Evolutionary conservation across 1,139 yeast genomes (phyloP), one percentile per base, ranked within the genome.

Genomic region (Blastobotrys ciferrii): DNA sequence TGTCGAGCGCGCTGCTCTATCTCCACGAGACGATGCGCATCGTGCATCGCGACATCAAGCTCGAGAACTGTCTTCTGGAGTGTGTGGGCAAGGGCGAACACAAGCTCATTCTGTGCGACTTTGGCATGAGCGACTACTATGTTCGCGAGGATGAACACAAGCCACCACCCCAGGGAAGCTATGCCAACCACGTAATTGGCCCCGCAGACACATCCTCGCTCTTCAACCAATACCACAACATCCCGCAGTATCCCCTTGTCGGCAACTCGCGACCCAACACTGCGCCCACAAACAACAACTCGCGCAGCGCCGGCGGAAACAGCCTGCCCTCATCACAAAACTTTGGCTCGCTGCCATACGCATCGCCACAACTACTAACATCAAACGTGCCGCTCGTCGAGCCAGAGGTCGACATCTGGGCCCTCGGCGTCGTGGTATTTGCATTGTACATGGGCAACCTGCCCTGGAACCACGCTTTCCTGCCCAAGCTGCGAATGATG

Each of bases 291-390:
- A 4, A 18, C 35, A 35, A 12, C 23, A n/a, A 32, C 19, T 3
- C 14, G 45, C 25, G 37, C 41, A 41, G 28, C 45, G 33, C 11
- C 30, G 30, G 37, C 30, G 37, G 30, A 18, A 30, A 14, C 28
- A 36, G 3, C 32, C 43, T 7, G 38, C 36, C 33, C 18, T 30
- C 44, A n/a, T 48, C 60, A 25, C 53, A 60, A 23, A 57, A 70
- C 61, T 86, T 88, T 50, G 98, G 98, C 0, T 88, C 96, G 1
- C 72, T 91, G 35, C 97, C 97, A 0, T 91, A 88, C 63, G 96
- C 96, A 0, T 78, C 96, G 0, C 98, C 98, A 0, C 96, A 91
- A 62, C 71, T 88, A 31, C 70, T 89, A 46, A 71, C 74, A 36
- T 82, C 87, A 0, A 72, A 76, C 23, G 87, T 87, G 1, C 83